phyloP scores from a whole-genome alignment of 306 rosid species.

The Rubus parviflorus region DNA sequence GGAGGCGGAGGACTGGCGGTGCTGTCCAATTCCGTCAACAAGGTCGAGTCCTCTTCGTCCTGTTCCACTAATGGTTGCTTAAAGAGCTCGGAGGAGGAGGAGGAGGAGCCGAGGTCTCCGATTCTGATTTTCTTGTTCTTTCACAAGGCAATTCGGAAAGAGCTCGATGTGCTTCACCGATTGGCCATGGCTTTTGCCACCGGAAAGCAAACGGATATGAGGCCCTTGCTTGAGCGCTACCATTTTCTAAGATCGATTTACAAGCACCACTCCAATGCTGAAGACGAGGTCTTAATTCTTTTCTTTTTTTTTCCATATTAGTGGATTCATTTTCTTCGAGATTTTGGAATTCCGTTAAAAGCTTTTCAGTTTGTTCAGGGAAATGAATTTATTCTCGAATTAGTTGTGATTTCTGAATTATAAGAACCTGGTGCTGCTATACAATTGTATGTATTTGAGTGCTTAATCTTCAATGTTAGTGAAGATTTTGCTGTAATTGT shows the following conservation, averaged over 20 bases:
- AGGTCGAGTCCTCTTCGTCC: slow-evolving; percentile 61
- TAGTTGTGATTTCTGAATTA: not conserved
- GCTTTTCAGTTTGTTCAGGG: not conserved
- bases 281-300: slow-evolving; percentile 80
- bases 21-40: slow-evolving; percentile 58
- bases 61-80: slow-evolving; percentile 40
- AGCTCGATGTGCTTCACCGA: slow-evolving; percentile 84
- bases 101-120: slow-evolving; percentile 60
- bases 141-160: slow-evolving; percentile 87
- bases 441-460: not conserved
- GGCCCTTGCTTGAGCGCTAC: slow-evolving; percentile 66
- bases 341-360: not conserved
- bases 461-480: not conserved
- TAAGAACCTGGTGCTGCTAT: not conserved
- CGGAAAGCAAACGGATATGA: slow-evolving; percentile 64
- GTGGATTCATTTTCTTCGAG: slow-evolving; percentile 12
- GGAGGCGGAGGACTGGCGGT: slow-evolving; percentile 83
- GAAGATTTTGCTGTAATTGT: slow-evolving; percentile 7
- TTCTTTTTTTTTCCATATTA: not conserved
- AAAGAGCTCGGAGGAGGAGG: slow-evolving; percentile 32
- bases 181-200: slow-evolving; percentile 87
- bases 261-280: slow-evolving; percentile 94
- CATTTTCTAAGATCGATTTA: slow-evolving; percentile 86
- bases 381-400: slow-evolving; percentile 4
- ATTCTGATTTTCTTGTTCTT: slow-evolving; percentile 84